Evolutionary conservation across 305 asterid species (phyloP).

Genomic region (Fraxinus platypoda): DNA sequence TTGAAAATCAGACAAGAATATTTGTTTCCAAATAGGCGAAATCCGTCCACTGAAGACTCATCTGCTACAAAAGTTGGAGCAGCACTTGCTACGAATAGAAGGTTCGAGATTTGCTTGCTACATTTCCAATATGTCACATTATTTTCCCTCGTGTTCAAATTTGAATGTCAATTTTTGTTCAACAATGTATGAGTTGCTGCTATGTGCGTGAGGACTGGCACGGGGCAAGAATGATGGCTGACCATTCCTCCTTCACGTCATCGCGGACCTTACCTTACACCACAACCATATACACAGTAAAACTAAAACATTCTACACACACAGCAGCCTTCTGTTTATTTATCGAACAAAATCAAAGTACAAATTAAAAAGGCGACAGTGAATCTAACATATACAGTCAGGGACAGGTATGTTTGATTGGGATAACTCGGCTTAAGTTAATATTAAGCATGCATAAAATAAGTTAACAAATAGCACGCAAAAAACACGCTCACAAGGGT

Average conservation of each 20-base stretch:
- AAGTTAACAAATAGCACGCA: no score
- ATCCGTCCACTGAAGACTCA: neutral
- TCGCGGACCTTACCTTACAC: neutral
- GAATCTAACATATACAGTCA: neutral
- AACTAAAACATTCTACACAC: no score
- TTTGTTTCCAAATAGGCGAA: neutral
- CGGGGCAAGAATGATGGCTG: no score
- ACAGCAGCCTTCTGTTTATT: neutral
- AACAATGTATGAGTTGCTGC: no score
- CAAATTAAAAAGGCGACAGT: neutral
- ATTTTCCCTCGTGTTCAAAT: no score
- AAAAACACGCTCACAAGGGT: neutral
- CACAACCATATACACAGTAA: neutral
- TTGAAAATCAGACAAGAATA: no score
- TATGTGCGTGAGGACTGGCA: no score
- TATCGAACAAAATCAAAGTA: neutral
- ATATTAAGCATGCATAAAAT: neutral
- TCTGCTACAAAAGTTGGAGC: neutral
- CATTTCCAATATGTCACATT: neutral
- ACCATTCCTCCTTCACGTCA: no score
- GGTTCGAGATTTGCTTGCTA: neutral
- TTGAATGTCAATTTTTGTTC: no score
- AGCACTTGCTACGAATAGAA: neutral
- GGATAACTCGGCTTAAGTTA: neutral
- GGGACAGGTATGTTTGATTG: neutral